These are phyloP conservation scores for Epichloe gansuensis DNA, from an alignment of 2,329 filamentous ascomycete genomes.

Conservation along the genomic window DNA sequence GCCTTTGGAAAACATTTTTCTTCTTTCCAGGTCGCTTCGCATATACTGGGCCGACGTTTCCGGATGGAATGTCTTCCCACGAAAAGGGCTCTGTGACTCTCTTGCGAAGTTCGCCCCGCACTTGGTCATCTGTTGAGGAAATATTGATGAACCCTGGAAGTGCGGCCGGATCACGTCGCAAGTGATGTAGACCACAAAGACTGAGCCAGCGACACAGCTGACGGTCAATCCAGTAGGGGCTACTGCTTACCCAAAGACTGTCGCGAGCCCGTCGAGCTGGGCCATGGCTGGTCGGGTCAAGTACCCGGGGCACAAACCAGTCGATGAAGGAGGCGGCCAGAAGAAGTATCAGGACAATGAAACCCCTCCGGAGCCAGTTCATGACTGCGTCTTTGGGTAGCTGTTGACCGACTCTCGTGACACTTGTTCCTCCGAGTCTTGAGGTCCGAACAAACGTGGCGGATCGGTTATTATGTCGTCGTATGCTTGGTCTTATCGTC, in stretches of 20 bases:
- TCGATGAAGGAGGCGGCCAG: constrained; percentile 34
- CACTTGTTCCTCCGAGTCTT: neutral
- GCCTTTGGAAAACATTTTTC: constrained; percentile 18
- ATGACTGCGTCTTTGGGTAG: constrained; percentile 18
- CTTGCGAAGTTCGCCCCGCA: constrained; percentile 23
- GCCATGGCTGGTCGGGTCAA: constrained; percentile 52
- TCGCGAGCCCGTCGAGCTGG: constrained; percentile 51
- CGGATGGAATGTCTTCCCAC: constrained; percentile 10
- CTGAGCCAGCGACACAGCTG: constrained; percentile 70
- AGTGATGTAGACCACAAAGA: constrained; percentile 66
- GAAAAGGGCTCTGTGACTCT: constrained; percentile 3
- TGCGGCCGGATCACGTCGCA: constrained; percentile 46
- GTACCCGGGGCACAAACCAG: constrained; percentile 38
- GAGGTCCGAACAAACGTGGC: neutral
- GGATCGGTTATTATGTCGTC: neutral
- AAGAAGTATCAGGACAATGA: constrained; percentile 27
- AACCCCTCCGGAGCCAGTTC: constrained; percentile 35
- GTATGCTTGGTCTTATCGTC: neutral
- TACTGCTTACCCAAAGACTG: constrained; percentile 55
- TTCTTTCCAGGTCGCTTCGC: constrained; percentile 14
- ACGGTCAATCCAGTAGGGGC: constrained; percentile 61
- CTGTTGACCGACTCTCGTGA: neutral
- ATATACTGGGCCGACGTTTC: neutral
- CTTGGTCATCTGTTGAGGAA: constrained; percentile 14
- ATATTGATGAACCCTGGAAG: constrained; percentile 11